A percentile compares a stretch with the other conserved stretches of the same genome.
Conservation (phyloP, 345 rosid species). For the Eutrema yunnanense region DNA sequence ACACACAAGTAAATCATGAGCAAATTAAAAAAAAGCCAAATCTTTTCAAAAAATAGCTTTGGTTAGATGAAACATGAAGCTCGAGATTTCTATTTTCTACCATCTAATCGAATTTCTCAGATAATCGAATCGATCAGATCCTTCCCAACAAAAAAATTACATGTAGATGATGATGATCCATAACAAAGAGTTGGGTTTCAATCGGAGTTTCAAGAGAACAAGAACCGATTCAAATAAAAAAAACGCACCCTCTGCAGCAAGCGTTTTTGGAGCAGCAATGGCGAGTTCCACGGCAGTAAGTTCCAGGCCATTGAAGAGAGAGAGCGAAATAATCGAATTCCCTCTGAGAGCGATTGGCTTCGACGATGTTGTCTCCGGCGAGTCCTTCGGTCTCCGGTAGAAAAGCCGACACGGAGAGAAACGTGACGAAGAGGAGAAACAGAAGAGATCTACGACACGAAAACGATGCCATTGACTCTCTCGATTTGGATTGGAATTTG, state of each 20-base stretch:
- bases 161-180: background rate
- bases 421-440: constrained; percentile 7
- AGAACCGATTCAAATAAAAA: background rate
- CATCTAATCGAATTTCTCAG: background rate
- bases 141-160: background rate
- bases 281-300: constrained; percentile 61
- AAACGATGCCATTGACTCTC: background rate
- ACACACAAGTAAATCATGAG: constrained; percentile 1
- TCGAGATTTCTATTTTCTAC: background rate
- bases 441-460: constrained; percentile 21
- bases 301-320: constrained; percentile 85
- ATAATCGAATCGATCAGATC: background rate
- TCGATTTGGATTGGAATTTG: background rate
- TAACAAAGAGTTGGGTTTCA: background rate
- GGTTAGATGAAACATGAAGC: background rate
- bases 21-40: background rate
- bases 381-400: background rate
- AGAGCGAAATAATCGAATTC: constrained; percentile 93
- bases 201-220: background rate
- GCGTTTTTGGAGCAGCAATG: constrained; percentile 82
- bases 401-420: background rate
- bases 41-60: background rate
- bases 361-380: constrained; percentile 14
- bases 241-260: constrained; percentile 69
- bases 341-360: constrained; percentile 34